Evolutionary conservation across 768 basidiomycete genomes (phyloP), one percentile per base, ranked within the genome.

Genomic region (Pholiota conissans): DNA sequence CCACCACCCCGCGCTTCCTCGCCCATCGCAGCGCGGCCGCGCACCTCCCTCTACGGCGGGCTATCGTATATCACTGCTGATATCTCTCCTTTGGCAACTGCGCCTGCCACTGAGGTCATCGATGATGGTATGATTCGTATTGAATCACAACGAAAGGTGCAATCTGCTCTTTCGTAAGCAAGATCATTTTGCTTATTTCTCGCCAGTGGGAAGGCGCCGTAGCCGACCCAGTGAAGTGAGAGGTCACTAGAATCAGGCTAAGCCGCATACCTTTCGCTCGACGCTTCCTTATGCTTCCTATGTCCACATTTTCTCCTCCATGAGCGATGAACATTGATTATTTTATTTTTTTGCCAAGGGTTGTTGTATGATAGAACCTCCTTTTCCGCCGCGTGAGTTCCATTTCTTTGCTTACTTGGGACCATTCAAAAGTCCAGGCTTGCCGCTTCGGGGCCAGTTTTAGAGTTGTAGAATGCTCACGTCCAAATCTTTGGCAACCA

Each of bases 101-200:
- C n/a, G 26, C 26, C 28, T 37, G 22, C n/a, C 40, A 11, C 55
- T 65, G 63, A 65, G 60, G 63, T 67, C 66, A 67, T 67, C 60
- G 58, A 61, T 67, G 66, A 65, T 63, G 56, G 42, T 28, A 48
- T 45, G 22, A 16, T 4, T 14, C 48, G 29, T 34, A n/a, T 22
- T 37, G 28, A 52, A 45, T 29, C 37, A 2, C 6, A 18, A 18
- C 27, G 52, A 37, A 39, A 27, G 29, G 26, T 42, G 11, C n/a
- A 20, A 16, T 45, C 29, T 28, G 16, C 5, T 22, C 39, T 29
- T 26, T 29, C 29, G 53, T 54, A 47, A 16, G 22, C 28, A 20
- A 30, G 52, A 42, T 45, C 22, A 46, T 13, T 54, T 54, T 40
- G n/a, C 30, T 46, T 29, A 14, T 46, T 20, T 22, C 53, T 30